These are phyloP conservation scores for Malania oleifera DNA, from an alignment of 164 flowering plant genomes.

Conservation along the genomic window DNA sequence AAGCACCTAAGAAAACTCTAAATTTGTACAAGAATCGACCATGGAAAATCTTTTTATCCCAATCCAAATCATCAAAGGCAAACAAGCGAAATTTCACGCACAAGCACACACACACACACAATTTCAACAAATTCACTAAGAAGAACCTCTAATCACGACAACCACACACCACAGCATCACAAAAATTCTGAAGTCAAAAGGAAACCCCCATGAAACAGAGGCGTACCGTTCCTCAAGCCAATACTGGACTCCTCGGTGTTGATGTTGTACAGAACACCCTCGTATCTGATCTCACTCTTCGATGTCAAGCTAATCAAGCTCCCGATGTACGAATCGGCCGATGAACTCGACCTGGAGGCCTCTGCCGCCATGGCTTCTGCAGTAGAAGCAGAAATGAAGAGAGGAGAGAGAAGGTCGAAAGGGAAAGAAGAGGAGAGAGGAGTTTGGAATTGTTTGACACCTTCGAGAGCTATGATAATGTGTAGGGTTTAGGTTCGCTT, in stretches of 20 bases:
- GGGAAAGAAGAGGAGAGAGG: not conserved
- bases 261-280: conserved; percentile 80
- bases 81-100: no score
- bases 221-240: conserved; percentile 65
- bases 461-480: no score
- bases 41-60: no score
- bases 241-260: conserved; percentile 93
- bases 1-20: no score
- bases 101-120: no score
- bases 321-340: conserved; percentile 89
- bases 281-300: conserved; percentile 84
- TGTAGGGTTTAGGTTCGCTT: no score
- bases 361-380: conserved; percentile 50
- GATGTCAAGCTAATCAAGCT: conserved; percentile 94
- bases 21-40: no score
- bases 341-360: conserved; percentile 44
- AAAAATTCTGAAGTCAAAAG: not conserved
- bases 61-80: no score
- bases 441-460: not conserved
- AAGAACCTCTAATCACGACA: no score
- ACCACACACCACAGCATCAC: not conserved
- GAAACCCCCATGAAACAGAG: conserved; percentile 4
- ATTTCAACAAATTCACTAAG: no score
- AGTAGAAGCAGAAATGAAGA: not conserved
- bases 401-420: not conserved